These are phyloP conservation scores for Glutinoglossum americanum DNA, from an alignment of 495 filamentous ascomycete species.

Conservation along the genomic window DNA sequence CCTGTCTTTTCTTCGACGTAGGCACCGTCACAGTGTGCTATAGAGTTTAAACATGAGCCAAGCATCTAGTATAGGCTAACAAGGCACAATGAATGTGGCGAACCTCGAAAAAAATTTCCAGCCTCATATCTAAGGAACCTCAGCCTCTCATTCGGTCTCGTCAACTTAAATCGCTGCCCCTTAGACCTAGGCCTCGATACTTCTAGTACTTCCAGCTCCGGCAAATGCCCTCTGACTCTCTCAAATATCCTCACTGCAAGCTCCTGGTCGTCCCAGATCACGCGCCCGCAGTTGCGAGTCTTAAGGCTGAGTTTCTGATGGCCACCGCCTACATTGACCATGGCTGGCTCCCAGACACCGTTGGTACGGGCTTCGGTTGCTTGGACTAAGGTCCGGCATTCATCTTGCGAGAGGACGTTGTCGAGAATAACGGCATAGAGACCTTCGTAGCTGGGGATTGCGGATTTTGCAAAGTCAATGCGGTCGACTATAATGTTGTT, in stretches of 20 bases:
- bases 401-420: slow-evolving; percentile 13
- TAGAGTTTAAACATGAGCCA: background rate
- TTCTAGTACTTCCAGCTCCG: slow-evolving; percentile 13
- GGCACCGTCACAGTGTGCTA: slow-evolving; percentile 52
- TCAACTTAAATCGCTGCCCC: slow-evolving; percentile 30
- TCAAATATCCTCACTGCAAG: slow-evolving; percentile 14
- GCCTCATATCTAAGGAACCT: slow-evolving; percentile 58
- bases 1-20: slow-evolving; percentile 40
- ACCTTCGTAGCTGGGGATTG: slow-evolving; percentile 13
- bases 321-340: slow-evolving; percentile 19
- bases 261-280: slow-evolving; percentile 19
- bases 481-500: too few species aligned
- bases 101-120: slow-evolving; percentile 56
- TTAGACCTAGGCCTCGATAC: slow-evolving; percentile 5
- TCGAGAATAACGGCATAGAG: slow-evolving; percentile 18
- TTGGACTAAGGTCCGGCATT: slow-evolving; percentile 15
- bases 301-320: slow-evolving; percentile 12
- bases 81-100: slow-evolving; percentile 13
- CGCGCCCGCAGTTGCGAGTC: slow-evolving; percentile 18
- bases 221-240: slow-evolving; percentile 8
- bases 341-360: slow-evolving; percentile 17
- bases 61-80: too few species aligned
- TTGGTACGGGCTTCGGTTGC: slow-evolving; percentile 14
- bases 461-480: slow-evolving; percentile 14
- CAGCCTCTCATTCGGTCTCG: slow-evolving; percentile 52